Conservation (phyloP, 257 asterid species). For the Nemophila menziesii region DNA sequence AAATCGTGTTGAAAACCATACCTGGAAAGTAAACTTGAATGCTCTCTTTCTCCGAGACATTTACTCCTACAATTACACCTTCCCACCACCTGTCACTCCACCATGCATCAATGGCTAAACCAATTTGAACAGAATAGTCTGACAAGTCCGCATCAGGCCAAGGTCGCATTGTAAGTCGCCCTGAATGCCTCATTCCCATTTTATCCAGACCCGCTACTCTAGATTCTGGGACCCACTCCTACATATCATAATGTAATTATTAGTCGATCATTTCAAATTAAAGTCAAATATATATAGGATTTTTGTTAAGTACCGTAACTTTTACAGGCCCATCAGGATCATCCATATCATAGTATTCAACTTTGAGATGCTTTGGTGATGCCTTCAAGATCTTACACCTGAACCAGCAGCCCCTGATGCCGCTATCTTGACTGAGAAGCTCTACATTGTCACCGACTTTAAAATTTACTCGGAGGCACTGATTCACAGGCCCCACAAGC, state of each 20-base stretch:
- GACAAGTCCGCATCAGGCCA: constrained; percentile 50
- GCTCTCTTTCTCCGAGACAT: constrained; percentile 25
- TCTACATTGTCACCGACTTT: constrained; percentile 58
- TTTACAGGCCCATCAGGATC: constrained; percentile 58
- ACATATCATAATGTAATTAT: too few species aligned
- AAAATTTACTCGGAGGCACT: constrained; percentile 17
- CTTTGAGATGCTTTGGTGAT: constrained; percentile 51
- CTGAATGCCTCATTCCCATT: constrained; percentile 61
- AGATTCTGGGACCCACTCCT: constrained; percentile 82
- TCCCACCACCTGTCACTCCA: constrained; percentile 99
- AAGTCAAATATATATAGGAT: neutral
- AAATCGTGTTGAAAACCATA: constrained; percentile 6
- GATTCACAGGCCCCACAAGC: constrained; percentile 24
- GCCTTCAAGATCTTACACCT: constrained; percentile 61
- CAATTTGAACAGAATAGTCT: constrained; percentile 38
- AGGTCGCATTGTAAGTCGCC: constrained; percentile 62
- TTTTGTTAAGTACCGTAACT: constrained; percentile 47
- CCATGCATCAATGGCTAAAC: constrained; percentile 87
- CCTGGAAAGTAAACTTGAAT: constrained; percentile 73
- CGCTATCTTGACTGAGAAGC: constrained; percentile 87
- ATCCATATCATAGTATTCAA: constrained; percentile 61
- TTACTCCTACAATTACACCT: constrained; percentile 47
- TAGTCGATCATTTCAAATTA: neutral
- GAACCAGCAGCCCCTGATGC: constrained; percentile 98
- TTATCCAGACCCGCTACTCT: constrained; percentile 73